Conservation (phyloP, 2,329 filamentous ascomycete species). For the Diaporthe ampelina region DNA sequence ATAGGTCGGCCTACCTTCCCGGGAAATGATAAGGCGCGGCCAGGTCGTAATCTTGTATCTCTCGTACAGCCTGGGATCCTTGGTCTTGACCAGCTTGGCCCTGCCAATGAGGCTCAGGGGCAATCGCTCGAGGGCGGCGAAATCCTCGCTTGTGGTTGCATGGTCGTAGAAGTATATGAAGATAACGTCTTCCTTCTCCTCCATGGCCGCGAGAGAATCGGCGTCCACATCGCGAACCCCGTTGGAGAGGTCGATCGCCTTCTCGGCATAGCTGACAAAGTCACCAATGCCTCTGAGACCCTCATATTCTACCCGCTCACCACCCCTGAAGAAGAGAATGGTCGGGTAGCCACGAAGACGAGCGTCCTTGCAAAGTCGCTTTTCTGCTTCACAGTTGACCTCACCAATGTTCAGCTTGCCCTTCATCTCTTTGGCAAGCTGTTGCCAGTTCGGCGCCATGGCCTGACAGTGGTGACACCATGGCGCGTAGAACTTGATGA, state of each 20-base stretch:
- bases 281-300: slow-evolving; percentile 94
- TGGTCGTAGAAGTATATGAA: slow-evolving; percentile 99
- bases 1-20: slow-evolving; percentile 91
- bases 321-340: slow-evolving; percentile 91
- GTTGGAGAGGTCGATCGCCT: slow-evolving; percentile 81
- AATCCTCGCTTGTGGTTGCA: slow-evolving; percentile 93
- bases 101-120: slow-evolving; percentile 91
- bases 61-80: slow-evolving; percentile 79
- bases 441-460: slow-evolving; percentile 89
- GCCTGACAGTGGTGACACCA: slow-evolving; percentile 98
- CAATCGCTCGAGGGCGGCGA: slow-evolving; percentile 86
- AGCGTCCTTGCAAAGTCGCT: slow-evolving; percentile 92
- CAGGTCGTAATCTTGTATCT: slow-evolving; percentile 97
- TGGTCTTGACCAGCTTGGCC: slow-evolving; percentile 89
- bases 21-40: slow-evolving; percentile 91
- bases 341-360: slow-evolving; percentile 86
- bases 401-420: slow-evolving; percentile 92
- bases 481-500: slow-evolving; percentile 98
- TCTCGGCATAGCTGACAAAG: slow-evolving; percentile 87
- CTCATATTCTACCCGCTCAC: slow-evolving; percentile 92
- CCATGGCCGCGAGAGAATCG: slow-evolving; percentile 81
- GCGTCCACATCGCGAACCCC: slow-evolving; percentile 88
- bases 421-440: slow-evolving; percentile 92
- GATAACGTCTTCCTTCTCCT: slow-evolving; percentile 94
- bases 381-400: slow-evolving; percentile 92